These are phyloP conservation scores for Pseudogymnoascus sp. DNA, from an alignment of 2,329 filamentous ascomycete species.

Conservation along the genomic window DNA sequence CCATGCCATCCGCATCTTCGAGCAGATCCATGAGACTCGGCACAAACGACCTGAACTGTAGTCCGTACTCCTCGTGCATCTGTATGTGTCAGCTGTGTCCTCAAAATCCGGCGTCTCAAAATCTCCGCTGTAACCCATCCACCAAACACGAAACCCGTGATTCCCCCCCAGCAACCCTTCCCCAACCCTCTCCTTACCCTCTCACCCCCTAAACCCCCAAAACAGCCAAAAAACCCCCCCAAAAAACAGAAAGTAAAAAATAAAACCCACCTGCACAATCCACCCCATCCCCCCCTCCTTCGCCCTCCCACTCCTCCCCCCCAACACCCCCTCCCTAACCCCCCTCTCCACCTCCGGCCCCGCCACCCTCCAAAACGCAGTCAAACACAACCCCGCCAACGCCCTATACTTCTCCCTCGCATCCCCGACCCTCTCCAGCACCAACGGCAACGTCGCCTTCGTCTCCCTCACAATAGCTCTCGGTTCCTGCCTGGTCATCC, in stretches of 20 bases:
- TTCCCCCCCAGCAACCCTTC: background rate
- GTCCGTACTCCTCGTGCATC: conserved; percentile 72
- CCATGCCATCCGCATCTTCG: conserved; percentile 81
- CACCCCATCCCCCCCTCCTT: conserved; percentile 81
- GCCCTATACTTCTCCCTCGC: conserved; percentile 75
- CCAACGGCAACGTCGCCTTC: conserved; percentile 59
- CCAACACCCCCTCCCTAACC: conserved; percentile 69
- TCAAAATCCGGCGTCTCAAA: background rate
- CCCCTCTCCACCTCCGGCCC: conserved; percentile 68
- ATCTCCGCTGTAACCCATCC: conserved; percentile 9
- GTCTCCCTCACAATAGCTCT: conserved; percentile 63
- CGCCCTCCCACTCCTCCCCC: conserved; percentile 70
- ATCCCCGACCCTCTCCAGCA: conserved; percentile 81
- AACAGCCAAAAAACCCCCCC: background rate
- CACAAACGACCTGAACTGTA: conserved; percentile 78
- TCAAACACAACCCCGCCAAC: conserved; percentile 65
- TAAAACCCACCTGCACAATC: conserved; percentile 58
- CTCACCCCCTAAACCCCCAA: background rate
- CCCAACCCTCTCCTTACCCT: conserved; percentile 18
- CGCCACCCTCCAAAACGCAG: conserved; percentile 64
- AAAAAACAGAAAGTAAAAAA: background rate
- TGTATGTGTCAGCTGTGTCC: conserved; percentile 28
- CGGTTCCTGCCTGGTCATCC: conserved; percentile 76
- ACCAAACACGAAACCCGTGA: background rate
- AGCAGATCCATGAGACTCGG: conserved; percentile 74